phyloP scores from a whole-genome alignment of 805 yeast genomes.

The Danielia oregonensis region DNA sequence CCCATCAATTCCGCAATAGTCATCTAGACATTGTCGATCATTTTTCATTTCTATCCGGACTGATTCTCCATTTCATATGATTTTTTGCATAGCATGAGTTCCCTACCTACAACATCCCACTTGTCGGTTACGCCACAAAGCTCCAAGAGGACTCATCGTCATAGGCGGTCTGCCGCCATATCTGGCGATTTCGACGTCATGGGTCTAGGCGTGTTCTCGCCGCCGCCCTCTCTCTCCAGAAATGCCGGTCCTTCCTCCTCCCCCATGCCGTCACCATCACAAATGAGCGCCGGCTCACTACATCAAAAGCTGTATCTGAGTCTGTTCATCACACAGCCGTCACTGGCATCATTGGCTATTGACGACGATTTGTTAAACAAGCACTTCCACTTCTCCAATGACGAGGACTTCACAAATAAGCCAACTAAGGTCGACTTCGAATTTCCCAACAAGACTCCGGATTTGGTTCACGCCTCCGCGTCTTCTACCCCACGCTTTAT shows the following conservation, averaged over 20 bases:
- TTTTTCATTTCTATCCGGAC: background rate
- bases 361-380: conserved; percentile 20
- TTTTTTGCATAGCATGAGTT: conserved; percentile 3
- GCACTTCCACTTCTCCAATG: conserved; percentile 31
- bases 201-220: conserved; percentile 36
- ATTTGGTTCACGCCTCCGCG: background rate
- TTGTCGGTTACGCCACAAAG: conserved; percentile 5
- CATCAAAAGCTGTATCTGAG: conserved; percentile 10
- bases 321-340: conserved; percentile 5
- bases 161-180: conserved; percentile 82
- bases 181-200: conserved; percentile 74
- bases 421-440: conserved; percentile 20
- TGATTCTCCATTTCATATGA: background rate
- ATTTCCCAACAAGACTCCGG: conserved; percentile 21
- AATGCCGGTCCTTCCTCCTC: conserved; percentile 4
- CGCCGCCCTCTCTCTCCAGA: conserved; percentile 13
- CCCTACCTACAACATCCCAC: conserved; percentile 3
- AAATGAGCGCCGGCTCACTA: background rate
- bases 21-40: too few species aligned
- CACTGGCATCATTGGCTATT: conserved; percentile 1
- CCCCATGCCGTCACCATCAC: conserved; percentile 3
- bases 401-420: conserved; percentile 30
- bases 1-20: too few species aligned
- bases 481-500: conserved; percentile 5
- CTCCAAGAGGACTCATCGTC: conserved; percentile 49